Evolutionary conservation across 2,329 filamentous ascomycete genomes (phyloP).

Genomic region (Monilinia fructicola): DNA sequence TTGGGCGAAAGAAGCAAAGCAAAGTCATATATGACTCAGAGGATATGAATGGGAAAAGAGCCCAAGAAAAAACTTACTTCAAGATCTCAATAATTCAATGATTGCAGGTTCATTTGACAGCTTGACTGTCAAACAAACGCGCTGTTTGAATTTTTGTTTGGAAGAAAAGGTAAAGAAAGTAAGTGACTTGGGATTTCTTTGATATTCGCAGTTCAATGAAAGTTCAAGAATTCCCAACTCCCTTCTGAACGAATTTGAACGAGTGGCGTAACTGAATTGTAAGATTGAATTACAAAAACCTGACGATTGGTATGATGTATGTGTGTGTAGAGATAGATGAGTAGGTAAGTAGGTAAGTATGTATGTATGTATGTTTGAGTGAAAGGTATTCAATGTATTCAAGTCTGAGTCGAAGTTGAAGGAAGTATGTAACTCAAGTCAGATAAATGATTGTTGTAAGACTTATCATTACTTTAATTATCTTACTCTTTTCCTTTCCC

Average conservation of each 20-base stretch:
- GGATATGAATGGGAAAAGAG: background rate
- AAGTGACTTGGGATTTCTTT: slow-evolving; percentile 5
- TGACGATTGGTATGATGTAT: background rate
- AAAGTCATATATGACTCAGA: slow-evolving; percentile 14
- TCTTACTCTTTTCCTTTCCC: background rate
- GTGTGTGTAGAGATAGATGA: too few relatives aligned
- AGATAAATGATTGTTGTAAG: background rate
- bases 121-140: slow-evolving; percentile 90
- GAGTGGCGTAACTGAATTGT: slow-evolving; percentile 2
- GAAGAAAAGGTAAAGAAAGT: slow-evolving; percentile 19
- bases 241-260: background rate
- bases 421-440: background rate
- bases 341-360: too few relatives aligned
- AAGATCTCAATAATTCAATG: slow-evolving; percentile 35
- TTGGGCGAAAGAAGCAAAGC: background rate
- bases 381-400: background rate
- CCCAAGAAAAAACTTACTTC: slow-evolving; percentile 27
- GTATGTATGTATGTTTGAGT: too few relatives aligned
- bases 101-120: slow-evolving; percentile 99
- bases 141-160: slow-evolving; percentile 49
- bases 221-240: too few relatives aligned
- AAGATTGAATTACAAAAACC: slow-evolving; percentile 3
- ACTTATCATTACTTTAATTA: too few relatives aligned
- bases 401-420: background rate
- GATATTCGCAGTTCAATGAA: too few relatives aligned